A percentile compares a stretch with the other conserved stretches of the same genome.
phyloP scores from a whole-genome alignment of 495 filamentous ascomycete species.

The Bombardia bombarda region DNA sequence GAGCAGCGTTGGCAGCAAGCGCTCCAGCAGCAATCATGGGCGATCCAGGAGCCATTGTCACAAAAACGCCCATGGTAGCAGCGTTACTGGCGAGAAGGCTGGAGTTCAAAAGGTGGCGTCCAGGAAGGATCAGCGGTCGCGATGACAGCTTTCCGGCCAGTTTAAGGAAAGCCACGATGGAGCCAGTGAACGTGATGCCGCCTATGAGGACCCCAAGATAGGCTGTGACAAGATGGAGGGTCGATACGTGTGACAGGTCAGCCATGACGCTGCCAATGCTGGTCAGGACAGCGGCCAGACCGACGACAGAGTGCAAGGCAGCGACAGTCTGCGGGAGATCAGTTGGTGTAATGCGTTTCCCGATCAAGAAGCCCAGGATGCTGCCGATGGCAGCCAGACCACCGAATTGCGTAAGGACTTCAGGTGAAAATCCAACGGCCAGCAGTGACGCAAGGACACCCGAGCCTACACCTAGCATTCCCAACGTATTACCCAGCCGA shows the following conservation, averaged over 20 bases:
- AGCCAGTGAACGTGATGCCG: conserved; percentile 78
- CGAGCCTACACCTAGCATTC: conserved; percentile 68
- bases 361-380: conserved; percentile 56
- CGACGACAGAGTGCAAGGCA: conserved; percentile 74
- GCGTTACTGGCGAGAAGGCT: conserved; percentile 62
- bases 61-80: conserved; percentile 70
- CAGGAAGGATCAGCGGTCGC: conserved; percentile 56
- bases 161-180: conserved; percentile 74
- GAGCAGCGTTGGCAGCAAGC: conserved; percentile 59
- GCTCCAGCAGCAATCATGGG: conserved; percentile 66
- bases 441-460: conserved; percentile 70
- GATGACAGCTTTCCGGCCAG: conserved; percentile 71
- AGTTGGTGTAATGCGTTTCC: conserved; percentile 74
- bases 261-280: conserved; percentile 76
- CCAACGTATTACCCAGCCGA: conserved; percentile 69
- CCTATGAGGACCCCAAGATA: conserved; percentile 76
- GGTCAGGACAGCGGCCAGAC: conserved; percentile 71
- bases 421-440: conserved; percentile 68
- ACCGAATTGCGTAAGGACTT: conserved; percentile 64
- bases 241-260: conserved; percentile 54
- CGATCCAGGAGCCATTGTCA: conserved; percentile 65
- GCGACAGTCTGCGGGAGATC: conserved; percentile 77
- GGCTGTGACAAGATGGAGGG: conserved; percentile 67
- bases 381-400: conserved; percentile 61
- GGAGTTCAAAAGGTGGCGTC: conserved; percentile 62